Conservation (phyloP, 208 protist genomes). For the Acanthamoeba lenticulata region DNA sequence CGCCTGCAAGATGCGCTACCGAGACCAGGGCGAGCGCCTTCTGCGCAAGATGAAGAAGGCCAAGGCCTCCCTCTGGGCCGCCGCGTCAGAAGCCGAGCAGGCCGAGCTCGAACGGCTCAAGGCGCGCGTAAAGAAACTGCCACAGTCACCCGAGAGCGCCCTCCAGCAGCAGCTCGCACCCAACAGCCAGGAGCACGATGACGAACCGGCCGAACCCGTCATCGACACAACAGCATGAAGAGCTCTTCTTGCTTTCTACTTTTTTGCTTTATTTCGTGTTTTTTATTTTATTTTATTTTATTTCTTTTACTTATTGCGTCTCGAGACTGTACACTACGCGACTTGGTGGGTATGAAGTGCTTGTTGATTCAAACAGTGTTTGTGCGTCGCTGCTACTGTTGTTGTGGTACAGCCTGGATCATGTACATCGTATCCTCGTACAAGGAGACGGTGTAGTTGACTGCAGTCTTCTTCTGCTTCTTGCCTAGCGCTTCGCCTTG, state of each 20-base stretch:
- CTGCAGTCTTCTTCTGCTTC: not conserved
- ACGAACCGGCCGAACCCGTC: too few relatives aligned
- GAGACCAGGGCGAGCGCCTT: conserved; percentile 18
- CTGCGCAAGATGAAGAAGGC: not conserved
- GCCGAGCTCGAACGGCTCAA: conserved; percentile 25
- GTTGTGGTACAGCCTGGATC: not conserved
- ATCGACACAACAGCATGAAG: too few relatives aligned
- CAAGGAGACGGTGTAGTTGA: not conserved
- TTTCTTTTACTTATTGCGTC: too few relatives aligned
- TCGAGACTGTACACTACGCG: too few relatives aligned
- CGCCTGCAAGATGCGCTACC: conserved; percentile 26
- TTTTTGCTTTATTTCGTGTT: too few relatives aligned
- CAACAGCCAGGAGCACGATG: not conserved
- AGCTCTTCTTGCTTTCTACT: too few relatives aligned
- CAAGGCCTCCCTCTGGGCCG: not conserved
- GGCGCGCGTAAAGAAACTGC: not conserved
- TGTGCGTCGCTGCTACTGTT: too few relatives aligned
- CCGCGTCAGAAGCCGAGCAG: not conserved
- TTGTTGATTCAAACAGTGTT: too few relatives aligned
- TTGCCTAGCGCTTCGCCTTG: not conserved
- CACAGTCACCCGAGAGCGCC: not conserved
- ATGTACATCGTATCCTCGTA: not conserved
- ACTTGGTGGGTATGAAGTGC: too few relatives aligned
- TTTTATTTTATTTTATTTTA: too few relatives aligned
- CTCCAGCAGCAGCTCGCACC: not conserved